Evolutionary conservation across 1,139 yeast genomes (phyloP), one percentile per base, ranked within the genome.

Genomic region (Kodamaea arcana): DNA sequence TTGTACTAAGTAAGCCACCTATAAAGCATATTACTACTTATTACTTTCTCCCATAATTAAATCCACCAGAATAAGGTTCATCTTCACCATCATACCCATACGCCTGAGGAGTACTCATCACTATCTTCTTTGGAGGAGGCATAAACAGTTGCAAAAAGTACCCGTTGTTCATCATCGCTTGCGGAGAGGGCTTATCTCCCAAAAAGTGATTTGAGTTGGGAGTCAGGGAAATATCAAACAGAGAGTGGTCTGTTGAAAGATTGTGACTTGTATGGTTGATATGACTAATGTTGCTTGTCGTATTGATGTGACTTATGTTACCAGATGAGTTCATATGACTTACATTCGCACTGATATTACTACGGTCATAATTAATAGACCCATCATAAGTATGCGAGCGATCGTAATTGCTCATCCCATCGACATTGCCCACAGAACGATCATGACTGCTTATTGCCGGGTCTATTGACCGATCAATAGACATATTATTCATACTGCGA

Each of bases 91-190:
- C 22, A 18, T 18, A 18, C 6, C 6, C 22, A 18, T 18, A 18
- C 6, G 9, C 22, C 38, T 63, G 72, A 5, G 74, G 73, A 2
- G 75, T 67, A 35, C 73, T 67, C 71, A 68, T 67, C 60, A 62
- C 58, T 65, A 64, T 61, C 58, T 14, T 14, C 22, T 18, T 18
- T 18, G 22, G 22, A 9, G 59, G 59, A 4, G 65, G 64, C 67
- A 62, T 61, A 29, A 43, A 50, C 32, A 50, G 55, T 29, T 51
- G 57, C 34, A 47, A 40, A 32, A 37, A 47, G 33, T 40, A 40
- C 17, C 36, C 38, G 21, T 50, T 42, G 18, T 39, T 34, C 24
- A 30, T 27, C 14, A 29, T 14, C 13, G 36, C 43, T 12, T 52
- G 62, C 3, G 72, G 72, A 3, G 72, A 65, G 3, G 60, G 58